These are phyloP conservation scores for Hygrocybe punicea DNA, from an alignment of 768 basidiomycete genomes.

Conservation along the genomic window DNA sequence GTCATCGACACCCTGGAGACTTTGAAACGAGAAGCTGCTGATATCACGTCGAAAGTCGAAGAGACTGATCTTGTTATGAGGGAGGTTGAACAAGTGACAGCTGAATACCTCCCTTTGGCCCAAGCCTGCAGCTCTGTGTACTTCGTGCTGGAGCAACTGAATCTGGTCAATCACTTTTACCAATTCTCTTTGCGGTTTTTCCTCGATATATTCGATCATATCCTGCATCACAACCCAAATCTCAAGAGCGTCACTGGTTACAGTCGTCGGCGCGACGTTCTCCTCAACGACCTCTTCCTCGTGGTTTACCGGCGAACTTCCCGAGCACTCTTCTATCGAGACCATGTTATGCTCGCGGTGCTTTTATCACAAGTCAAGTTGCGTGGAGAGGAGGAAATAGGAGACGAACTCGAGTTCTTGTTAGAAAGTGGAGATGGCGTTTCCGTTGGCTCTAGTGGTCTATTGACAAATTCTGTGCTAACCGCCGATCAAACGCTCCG, in stretches of 20 bases:
- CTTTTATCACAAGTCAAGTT: conserved; percentile 87
- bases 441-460: conserved; percentile 31
- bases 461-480: conserved; percentile 47
- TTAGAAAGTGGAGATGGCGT: conserved; percentile 80
- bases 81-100: conserved; percentile 93
- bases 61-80: conserved; percentile 95
- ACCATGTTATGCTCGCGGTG: conserved; percentile 87
- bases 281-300: conserved; percentile 86
- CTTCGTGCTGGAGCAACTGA: conserved; percentile 94
- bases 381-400: conserved; percentile 72
- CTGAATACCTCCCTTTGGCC: conserved; percentile 90
- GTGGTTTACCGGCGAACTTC: conserved; percentile 86
- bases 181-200: conserved; percentile 98
- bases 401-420: conserved; percentile 87
- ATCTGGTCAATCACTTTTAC: conserved; percentile 95
- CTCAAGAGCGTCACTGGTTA: conserved; percentile 76
- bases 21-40: conserved; percentile 92
- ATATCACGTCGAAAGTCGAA: conserved; percentile 92
- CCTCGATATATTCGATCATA: conserved; percentile 96
- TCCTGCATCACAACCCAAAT: conserved; percentile 89
- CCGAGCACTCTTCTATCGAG: conserved; percentile 82
- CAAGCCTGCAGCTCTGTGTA: conserved; percentile 95
- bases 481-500: conserved; percentile 66
- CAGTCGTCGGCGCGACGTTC: conserved; percentile 66
- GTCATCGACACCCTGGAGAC: conserved; percentile 96